Base-by-base conservation (phyloP, 768 basidiomycete genomes). In the Cystobasidium onofrii region DNA sequence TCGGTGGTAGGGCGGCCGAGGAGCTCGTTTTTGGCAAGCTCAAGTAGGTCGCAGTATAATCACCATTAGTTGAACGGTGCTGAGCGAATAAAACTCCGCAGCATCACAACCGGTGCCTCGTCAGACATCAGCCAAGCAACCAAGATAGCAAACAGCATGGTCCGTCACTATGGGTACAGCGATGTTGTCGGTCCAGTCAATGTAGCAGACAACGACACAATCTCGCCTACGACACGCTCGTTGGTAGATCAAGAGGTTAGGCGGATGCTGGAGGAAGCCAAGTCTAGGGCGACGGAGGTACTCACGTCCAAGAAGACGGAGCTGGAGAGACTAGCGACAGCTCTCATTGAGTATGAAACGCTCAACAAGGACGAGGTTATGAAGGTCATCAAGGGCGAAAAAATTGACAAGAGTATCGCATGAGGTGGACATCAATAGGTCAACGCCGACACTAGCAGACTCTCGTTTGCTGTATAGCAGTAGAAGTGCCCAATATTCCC, bases 1-100 rank as follows among this genome's bases (percentile, higher is more conserved):
- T 97, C 85, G 95, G 93, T 13, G 95, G 96, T 25, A 89, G 96
- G 62, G 90, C 93, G 6, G 96, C 96, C 27, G 96, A 99, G 81
- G 91, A 91, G 82, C 81, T 78, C 60, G 67, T 66, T 25, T 74
- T 43, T 73, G 70, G 76, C 78, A 73, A 80, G 33, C 75, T 77
- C 25, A 76, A 78, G 73, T 73, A 12, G 33, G 66, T 39, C 61
- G n/a, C 20, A 12, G 41, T 18, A 27, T 64, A 15, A 3, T 64
- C 39, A 6, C 15, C 33, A 64, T 15, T 17, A 66, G 9, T 31
- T 23, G 20, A 75, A 94, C 2, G 81, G 12, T 64, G 23, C 25
- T 27, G 25, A 64, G 2, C 6, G 13, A 2, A 27, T n/a, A 17
- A 3, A 20, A 46, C 9, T 12, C 86, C 73, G 90, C 64, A 88